A percentile compares a stretch with the other conserved stretches of the same genome.
phyloP scores from a whole-genome alignment of 129 eudicot genomes.

The Flaveria linearis region DNA sequence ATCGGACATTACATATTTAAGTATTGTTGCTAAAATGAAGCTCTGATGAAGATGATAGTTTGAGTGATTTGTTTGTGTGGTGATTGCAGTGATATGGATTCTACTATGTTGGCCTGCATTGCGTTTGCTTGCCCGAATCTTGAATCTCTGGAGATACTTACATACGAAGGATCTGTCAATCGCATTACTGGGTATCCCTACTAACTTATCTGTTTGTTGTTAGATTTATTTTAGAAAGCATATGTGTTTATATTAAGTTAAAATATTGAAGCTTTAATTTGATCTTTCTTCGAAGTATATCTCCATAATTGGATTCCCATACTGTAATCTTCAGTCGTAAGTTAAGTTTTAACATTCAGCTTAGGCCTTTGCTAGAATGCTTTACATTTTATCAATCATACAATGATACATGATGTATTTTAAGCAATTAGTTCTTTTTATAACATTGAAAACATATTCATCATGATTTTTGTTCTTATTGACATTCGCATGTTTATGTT shows the following conservation, averaged over 20 bases:
- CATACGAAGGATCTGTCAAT: slow-evolving; percentile 56
- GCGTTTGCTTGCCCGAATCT: slow-evolving; percentile 90
- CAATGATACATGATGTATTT: background rate
- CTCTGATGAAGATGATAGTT: background rate
- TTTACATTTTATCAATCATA: background rate
- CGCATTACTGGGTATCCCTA: slow-evolving; percentile 80
- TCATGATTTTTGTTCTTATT: background rate
- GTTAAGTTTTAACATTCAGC: background rate
- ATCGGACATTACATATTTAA: background rate
- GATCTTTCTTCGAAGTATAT: background rate
- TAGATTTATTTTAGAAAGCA: background rate
- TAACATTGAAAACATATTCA: background rate
- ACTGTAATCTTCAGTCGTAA: background rate
- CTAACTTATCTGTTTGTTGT: background rate
- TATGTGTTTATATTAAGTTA: background rate
- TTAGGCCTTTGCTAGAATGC: background rate
- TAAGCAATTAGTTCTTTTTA: background rate
- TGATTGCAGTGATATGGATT: slow-evolving; percentile 83
- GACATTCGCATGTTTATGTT: background rate
- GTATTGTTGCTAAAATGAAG: slow-evolving; percentile 1
- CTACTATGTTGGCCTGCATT: slow-evolving; percentile 96
- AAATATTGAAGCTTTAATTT: slow-evolving; percentile 4
- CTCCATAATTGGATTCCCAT: background rate
- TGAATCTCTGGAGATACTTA: slow-evolving; percentile 69
- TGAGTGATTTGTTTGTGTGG: slow-evolving; percentile 21